phyloP scores from a whole-genome alignment of 306 rosid species.

The Fragaria nilgerrensis region DNA sequence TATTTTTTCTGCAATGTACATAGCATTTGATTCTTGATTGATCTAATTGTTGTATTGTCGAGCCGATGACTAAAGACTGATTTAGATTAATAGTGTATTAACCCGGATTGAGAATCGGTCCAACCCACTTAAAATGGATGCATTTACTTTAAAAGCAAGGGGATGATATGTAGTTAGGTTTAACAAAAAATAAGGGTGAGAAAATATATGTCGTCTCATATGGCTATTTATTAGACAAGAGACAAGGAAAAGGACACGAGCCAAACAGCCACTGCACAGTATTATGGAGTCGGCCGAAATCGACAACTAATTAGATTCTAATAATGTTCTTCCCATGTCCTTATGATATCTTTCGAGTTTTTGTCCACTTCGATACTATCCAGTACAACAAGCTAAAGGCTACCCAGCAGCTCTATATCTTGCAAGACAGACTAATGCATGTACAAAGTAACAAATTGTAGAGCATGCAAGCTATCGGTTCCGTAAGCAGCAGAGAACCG shows the following conservation, averaged over 20 bases:
- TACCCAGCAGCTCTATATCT: neutral
- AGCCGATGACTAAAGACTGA: no score
- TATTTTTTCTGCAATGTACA: no score
- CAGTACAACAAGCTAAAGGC: neutral
- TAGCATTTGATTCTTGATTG: no score
- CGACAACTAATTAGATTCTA: conserved; percentile 39
- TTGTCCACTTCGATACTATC: conserved; percentile 27
- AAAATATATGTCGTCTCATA: neutral
- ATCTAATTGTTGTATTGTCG: no score
- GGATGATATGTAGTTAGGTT: neutral
- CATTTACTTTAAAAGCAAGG: neutral
- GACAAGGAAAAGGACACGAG: conserved; percentile 21
- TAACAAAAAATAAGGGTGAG: neutral
- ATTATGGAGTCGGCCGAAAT: conserved; percentile 21
- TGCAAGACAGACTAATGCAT: neutral
- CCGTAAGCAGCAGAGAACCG: no score
- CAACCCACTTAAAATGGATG: no score
- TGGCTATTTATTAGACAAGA: neutral
- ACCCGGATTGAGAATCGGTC: no score
- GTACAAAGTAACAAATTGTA: neutral
- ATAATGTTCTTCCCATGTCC: conserved; percentile 15
- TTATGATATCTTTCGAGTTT: conserved; percentile 2
- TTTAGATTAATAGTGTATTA: no score
- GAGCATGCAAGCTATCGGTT: neutral
- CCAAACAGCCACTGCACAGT: conserved; percentile 3